Evolutionary conservation across 164 flowering plant genomes (phyloP).

Genomic region (Saururus chinensis): DNA sequence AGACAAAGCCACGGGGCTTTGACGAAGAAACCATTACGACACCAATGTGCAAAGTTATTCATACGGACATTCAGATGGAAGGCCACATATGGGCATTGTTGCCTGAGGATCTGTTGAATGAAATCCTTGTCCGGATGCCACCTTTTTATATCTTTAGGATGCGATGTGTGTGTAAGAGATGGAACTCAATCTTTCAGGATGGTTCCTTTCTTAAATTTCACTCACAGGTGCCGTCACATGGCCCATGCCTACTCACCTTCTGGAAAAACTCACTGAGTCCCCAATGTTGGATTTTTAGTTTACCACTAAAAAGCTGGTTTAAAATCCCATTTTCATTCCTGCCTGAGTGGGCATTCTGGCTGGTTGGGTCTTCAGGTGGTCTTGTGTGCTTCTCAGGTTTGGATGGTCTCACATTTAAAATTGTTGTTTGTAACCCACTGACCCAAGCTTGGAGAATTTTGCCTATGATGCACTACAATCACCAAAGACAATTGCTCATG

Average conservation of each 20-base stretch:
- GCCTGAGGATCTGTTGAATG: slow-evolving; percentile 84
- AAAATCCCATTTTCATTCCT: slow-evolving; percentile 69
- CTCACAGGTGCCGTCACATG: slow-evolving; percentile 77
- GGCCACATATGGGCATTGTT: slow-evolving; percentile 89
- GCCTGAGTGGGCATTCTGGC: slow-evolving; percentile 85
- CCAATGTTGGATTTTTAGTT: slow-evolving; percentile 82
- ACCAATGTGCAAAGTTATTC: slow-evolving; percentile 42
- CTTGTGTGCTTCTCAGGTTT: slow-evolving; percentile 86
- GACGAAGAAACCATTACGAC: slow-evolving; percentile 76
- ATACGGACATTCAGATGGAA: slow-evolving; percentile 78
- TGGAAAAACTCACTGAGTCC: slow-evolving; percentile 67
- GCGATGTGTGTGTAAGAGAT: slow-evolving; percentile 76
- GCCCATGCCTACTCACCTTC: slow-evolving; percentile 82
- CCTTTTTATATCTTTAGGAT: slow-evolving; percentile 86
- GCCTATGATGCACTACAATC: slow-evolving; percentile 84
- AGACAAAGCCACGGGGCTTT: slow-evolving; percentile 87
- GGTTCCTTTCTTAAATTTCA: slow-evolving; percentile 71
- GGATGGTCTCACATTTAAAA: slow-evolving; percentile 69
- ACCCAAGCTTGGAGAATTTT: slow-evolving; percentile 78
- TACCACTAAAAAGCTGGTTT: slow-evolving; percentile 84
- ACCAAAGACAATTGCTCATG: slow-evolving; percentile 84
- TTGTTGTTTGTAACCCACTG: slow-evolving; percentile 79
- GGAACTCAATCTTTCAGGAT: slow-evolving; percentile 85
- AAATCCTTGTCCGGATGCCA: slow-evolving; percentile 82
- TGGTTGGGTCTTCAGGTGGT: slow-evolving; percentile 90